Percentiles rank a stretch among this genome's conserved stretches.
phyloP scores from a whole-genome alignment of 306 rosid genomes.

The Casuarina equisetifolia region DNA sequence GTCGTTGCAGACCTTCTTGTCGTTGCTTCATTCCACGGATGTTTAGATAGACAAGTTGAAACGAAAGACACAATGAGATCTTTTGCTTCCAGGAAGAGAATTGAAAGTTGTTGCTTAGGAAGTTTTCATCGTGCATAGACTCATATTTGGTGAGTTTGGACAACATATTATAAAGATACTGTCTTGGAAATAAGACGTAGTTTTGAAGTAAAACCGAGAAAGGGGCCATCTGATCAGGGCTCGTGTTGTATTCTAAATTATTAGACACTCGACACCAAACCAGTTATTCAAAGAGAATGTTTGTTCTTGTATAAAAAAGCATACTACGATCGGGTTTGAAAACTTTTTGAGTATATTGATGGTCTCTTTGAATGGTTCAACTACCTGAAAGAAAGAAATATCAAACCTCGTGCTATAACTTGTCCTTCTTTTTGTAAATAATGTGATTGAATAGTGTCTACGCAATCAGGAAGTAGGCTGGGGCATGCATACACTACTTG shows the following conservation, averaged over 20 bases:
- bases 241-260: too few species aligned
- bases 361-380: neutral
- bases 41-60: neutral
- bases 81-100: neutral
- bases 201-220: neutral
- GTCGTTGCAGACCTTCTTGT: constrained; percentile 25
- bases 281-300: too few species aligned
- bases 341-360: too few species aligned
- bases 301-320: neutral
- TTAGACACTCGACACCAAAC: too few species aligned
- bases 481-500: neutral
- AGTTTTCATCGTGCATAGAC: neutral
- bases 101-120: neutral
- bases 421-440: neutral
- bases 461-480: neutral
- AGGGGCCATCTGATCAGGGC: neutral
- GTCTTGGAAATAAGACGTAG: neutral
- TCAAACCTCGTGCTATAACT: neutral
- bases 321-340: neutral
- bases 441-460: neutral
- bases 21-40: constrained; percentile 13
- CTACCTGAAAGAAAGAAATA: neutral
- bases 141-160: neutral
- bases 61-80: neutral
- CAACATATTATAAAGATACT: neutral